Evolutionary conservation across 2,329 filamentous ascomycete genomes (phyloP).

Genomic region (Dactylellina drechsleri): DNA sequence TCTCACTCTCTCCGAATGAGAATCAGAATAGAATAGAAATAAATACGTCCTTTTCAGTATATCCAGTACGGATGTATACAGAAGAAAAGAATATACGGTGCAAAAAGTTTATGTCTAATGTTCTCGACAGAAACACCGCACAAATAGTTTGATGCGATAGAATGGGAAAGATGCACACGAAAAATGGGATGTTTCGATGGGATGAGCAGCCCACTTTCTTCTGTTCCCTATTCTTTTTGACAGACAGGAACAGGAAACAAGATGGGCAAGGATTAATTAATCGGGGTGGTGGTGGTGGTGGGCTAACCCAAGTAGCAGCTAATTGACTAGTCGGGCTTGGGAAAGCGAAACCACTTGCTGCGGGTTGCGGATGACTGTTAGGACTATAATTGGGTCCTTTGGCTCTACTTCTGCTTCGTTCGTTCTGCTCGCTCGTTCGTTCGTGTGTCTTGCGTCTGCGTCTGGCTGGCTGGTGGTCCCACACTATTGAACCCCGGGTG

Average conservation of each 20-base stretch:
- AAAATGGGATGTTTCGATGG: slow-evolving; percentile 1
- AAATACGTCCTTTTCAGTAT: no score
- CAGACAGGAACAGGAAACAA: slow-evolving; percentile 49
- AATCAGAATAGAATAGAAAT: neutral
- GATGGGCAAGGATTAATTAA: slow-evolving; percentile 22
- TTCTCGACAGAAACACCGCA: no score
- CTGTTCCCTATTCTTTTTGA: slow-evolving; percentile 10
- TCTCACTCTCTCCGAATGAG: slow-evolving; percentile 24
- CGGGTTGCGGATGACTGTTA: slow-evolving; percentile 43
- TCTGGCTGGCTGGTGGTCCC: neutral
- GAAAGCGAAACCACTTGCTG: slow-evolving; percentile 2
- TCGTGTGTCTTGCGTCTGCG: no score
- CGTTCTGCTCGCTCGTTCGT: neutral
- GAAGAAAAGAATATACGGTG: no score
- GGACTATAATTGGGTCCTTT: slow-evolving; percentile 50
- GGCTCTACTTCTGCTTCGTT: slow-evolving; percentile 22
- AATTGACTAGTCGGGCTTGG: slow-evolving; percentile 15
- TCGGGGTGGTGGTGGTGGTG: neutral
- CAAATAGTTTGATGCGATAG: neutral
- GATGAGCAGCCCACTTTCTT: slow-evolving; percentile 43
- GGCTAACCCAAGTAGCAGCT: neutral
- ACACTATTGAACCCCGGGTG: neutral
- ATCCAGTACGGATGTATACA: no score
- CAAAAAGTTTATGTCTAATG: no score
- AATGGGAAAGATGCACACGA: neutral